Evolutionary conservation across 352 stramenopile species (phyloP), one percentile per base, ranked within the genome.

Genomic region (Globisporangium radiosum): DNA sequence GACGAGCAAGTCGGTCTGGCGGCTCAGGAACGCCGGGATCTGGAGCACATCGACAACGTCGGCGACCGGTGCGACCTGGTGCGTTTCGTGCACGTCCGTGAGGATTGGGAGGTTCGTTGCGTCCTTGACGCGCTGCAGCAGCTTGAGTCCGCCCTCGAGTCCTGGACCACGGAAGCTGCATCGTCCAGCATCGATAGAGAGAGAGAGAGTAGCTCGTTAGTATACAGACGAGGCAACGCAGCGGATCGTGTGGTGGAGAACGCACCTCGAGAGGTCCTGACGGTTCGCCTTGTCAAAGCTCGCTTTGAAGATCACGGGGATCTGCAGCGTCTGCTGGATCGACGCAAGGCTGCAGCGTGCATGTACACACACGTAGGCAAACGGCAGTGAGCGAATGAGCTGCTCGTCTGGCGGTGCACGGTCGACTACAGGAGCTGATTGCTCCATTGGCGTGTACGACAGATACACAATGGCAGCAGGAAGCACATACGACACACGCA

Each of bases 251-350:
- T 25, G 25, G 25, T 25, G 25, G 25, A 25, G 25, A 25, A 25
- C 25, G 25, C 62, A 78, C 69, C 76, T 82, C 40, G 66, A 71
- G 40, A 93, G 64, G 48, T 92, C 77, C 64, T 94, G 85, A 10
- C 87, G 82, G 57, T 96, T 95, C 37, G 87, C 86, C 54, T 96
- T 96, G 73, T 95, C 87, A 56, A 93, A 96, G 58, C 85, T 95
- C 0, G 83, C 85, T 59, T 96, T 96, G 71, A 95, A 96, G 57
- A 96, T 68, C 37, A 93, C 77, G 7, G 83, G 83, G 57, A 94
- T 90, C 43, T 81, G 49, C 39, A 92, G 63, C 15, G 78, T 56
- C 44, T 73, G 63, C 52, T 85, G 74, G 38, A 94, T 64, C 11
- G 59, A 47, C 11, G 66, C 70, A 38, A 94, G 73, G 1, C 82